A percentile compares a stretch with the other conserved stretches of the same genome.
Conservation (phyloP, 345 rosid genomes). For the Murraya koenigii region DNA sequence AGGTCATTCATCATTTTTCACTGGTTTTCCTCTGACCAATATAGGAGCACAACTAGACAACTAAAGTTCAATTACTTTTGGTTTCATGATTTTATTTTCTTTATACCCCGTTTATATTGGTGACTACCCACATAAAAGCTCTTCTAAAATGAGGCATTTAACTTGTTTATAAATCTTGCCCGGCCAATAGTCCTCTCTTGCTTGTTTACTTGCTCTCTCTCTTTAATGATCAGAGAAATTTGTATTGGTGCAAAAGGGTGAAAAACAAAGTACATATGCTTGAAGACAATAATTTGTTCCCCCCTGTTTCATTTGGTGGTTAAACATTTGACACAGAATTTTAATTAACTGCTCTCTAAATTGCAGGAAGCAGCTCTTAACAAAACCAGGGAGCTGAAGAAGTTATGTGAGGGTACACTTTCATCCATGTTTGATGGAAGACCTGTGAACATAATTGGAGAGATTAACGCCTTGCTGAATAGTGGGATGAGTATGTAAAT, state of each 20-base stretch:
- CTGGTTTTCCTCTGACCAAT: background rate
- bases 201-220: background rate
- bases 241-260: no score
- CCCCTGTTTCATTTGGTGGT: background rate
- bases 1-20: background rate
- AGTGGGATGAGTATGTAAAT: conserved; percentile 53
- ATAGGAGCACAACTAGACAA: background rate
- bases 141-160: background rate
- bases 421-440: conserved; percentile 93
- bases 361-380: conserved; percentile 79
- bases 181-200: background rate
- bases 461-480: conserved; percentile 80
- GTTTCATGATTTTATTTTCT: background rate
- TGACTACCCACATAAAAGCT: background rate
- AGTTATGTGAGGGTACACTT: conserved; percentile 77
- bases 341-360: conserved; percentile 1
- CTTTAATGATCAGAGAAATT: background rate
- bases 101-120: background rate
- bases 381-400: conserved; percentile 87
- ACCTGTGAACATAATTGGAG: conserved; percentile 94
- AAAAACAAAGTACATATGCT: background rate
- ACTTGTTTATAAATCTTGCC: no score
- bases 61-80: background rate
- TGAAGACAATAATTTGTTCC: background rate
- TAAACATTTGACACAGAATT: background rate